Evolutionary conservation across 208 protist species (phyloP), one percentile per base, ranked within the genome.

Genomic region (Trypanosoma scelopori): DNA sequence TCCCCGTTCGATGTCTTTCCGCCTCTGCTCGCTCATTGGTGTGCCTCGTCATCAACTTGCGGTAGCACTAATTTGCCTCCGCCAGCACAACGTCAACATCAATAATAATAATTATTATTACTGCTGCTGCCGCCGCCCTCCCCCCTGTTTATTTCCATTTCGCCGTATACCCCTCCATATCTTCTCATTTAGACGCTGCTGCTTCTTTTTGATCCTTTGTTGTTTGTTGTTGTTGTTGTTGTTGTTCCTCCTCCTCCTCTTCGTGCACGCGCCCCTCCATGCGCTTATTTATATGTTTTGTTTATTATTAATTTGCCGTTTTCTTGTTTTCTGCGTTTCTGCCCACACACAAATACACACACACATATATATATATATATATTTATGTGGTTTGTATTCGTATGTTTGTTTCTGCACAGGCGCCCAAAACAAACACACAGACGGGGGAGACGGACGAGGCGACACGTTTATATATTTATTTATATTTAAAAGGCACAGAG

Each of bases 131-230:
- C 7, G 25, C 39, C 18, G 20, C 51, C n/a, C 22, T 43, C 20
- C 45, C 20, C 45, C 56, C 22, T 32, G 60, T 62, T 50, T 55
- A 42, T 62, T 48, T 55, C 43, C 41, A 41, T 51, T 70, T 49
- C 37, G 12, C 20, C 42, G 56, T 48, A 47, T n/a, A 42, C n/a
- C 47, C 47, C 20, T 32, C 22, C 68, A 20, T 39, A 45, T 22
- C 61, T 65, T 69, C 61, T 61, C 53, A 41, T 59, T 22, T 35
- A 57, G 5, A n/a, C n/a, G n/a, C 27, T 6, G 23, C 48, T 30
- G 35, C 15, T 23, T 65, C 45, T n/a, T 27, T 55, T 63, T 62
- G 57, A 48, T 75, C 15, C 45, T 61, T 70, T 48, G 59, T 74
- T 47, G n/a, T n/a, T 72, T 51, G 58, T 39, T 46, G 3, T 71